phyloP scores from a whole-genome alignment of 495 filamentous ascomycete species.

The Trypethelium eluteriae region DNA sequence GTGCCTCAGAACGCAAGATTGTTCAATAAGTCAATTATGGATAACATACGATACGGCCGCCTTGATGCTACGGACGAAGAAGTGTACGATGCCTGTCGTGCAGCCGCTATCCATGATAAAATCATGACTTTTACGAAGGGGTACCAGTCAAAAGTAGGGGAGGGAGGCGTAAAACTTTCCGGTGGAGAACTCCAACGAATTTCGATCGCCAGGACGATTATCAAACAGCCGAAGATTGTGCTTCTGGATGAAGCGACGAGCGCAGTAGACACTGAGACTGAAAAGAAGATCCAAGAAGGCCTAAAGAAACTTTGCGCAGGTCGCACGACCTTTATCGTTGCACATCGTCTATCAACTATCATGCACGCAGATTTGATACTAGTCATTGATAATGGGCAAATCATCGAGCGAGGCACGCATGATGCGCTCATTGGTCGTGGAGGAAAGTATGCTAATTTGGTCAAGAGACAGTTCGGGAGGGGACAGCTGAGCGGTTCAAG shows the following conservation, averaged over 20 bases:
- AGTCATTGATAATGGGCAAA: slow-evolving; percentile 56
- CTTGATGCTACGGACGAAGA: slow-evolving; percentile 45
- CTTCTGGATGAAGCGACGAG: slow-evolving; percentile 51
- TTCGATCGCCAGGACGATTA: slow-evolving; percentile 59
- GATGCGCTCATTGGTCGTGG: slow-evolving; percentile 41
- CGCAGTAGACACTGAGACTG: slow-evolving; percentile 52
- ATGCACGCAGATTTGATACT: slow-evolving; percentile 63
- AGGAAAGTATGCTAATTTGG: slow-evolving; percentile 23
- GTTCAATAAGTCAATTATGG: slow-evolving; percentile 66
- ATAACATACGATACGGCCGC: slow-evolving; percentile 64
- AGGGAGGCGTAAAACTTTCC: slow-evolving; percentile 59
- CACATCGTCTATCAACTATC: slow-evolving; percentile 61
- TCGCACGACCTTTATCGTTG: slow-evolving; percentile 36
- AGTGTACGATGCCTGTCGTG: slow-evolving; percentile 61
- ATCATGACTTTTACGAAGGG: slow-evolving; percentile 45
- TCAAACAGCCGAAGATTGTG: slow-evolving; percentile 45
- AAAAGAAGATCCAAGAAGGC: slow-evolving; percentile 63
- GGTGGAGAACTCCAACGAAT: slow-evolving; percentile 70
- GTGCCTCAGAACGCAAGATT: slow-evolving; percentile 61
- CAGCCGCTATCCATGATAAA: slow-evolving; percentile 42
- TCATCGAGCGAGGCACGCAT: slow-evolving; percentile 59
- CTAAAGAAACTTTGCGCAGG: slow-evolving; percentile 36
- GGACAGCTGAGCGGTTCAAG: background rate
- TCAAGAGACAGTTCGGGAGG: slow-evolving; percentile 23
- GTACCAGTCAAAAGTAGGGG: slow-evolving; percentile 55